Percentiles rank a stretch among this genome's conserved stretches.
Evolutionary conservation across 2,329 filamentous ascomycete genomes (phyloP).

Genomic region (Aspergillus clavatus): DNA sequence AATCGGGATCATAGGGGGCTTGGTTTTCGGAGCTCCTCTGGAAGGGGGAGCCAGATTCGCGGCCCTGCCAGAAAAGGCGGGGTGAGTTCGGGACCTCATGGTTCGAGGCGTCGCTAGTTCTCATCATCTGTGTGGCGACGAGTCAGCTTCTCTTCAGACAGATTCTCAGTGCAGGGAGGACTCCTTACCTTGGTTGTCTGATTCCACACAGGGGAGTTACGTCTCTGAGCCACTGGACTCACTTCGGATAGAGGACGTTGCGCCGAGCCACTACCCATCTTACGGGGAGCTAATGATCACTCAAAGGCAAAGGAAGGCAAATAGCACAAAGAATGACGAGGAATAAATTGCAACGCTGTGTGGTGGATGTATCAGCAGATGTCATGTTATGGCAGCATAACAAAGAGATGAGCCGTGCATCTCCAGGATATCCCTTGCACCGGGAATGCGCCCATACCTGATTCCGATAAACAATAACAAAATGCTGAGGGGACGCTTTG

Average conservation of each 20-base stretch:
- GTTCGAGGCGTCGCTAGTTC: conserved; percentile 71
- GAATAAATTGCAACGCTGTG: conserved; percentile 13
- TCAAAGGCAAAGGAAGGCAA: conserved; percentile 4
- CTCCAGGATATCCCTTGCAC: conserved; percentile 14
- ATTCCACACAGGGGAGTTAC: conserved; percentile 90
- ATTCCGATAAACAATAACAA: conserved; percentile 19
- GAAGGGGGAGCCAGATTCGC: conserved; percentile 63
- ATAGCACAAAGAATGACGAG: conserved; percentile 12
- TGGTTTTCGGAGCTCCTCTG: conserved; percentile 66
- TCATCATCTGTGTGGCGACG: conserved; percentile 57
- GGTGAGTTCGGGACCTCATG: conserved; percentile 63
- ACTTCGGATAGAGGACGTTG: conserved; percentile 83
- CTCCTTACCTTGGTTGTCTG: conserved; percentile 67
- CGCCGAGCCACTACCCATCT: conserved; percentile 54
- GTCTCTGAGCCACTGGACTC: conserved; percentile 74
- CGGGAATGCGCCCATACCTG: conserved; percentile 17
- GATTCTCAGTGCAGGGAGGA: background rate
- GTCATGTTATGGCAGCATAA: conserved; percentile 9
- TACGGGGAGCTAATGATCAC: conserved; percentile 30
- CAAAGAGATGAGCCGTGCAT: conserved; percentile 1
- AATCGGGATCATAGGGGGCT: conserved; percentile 53
- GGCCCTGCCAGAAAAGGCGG: conserved; percentile 82
- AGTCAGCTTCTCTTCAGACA: conserved; percentile 14
- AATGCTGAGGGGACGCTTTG: conserved; percentile 5
- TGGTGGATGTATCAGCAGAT: conserved; percentile 12